Evolutionary conservation across 75 land plant species (phyloP), one percentile per base, ranked within the genome.

Genomic region (Pinus taeda): DNA sequence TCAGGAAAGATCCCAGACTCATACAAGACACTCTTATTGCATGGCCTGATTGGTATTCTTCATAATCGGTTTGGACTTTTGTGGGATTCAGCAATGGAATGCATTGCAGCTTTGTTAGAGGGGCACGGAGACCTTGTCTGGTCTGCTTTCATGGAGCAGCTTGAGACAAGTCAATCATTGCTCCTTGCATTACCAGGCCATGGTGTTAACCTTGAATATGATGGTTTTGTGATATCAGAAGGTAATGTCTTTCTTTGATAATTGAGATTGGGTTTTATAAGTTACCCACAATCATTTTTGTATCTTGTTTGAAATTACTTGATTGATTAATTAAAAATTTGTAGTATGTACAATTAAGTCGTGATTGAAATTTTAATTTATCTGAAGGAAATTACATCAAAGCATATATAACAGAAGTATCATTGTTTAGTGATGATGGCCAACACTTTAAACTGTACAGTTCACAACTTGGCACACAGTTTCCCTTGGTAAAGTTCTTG

Each of bases 31-130:
- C 69, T 88, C 69, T 77, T 88, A 17, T 77, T 90, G 56, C 83
- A 88, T 82, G 90, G 86, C 26, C 76, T 92, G 64, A 71, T 93
- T 82, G 98, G 98, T 29, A 80, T 96, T 30, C 78, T 96, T 37
- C 81, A 89, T 60, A 97, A 91, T 61, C 90, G 90, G 18, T 91
- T 97, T 81, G 67, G 77, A 20, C 71, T 78, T 79, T 62, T 94
- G 58, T 90, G 90, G 93, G 80, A 87, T 36, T 77, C 93, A 60
- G 90, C 90, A 22, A 69, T 84, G 33, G 91, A 94, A 24, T 89
- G 92, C 70, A 85, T 97, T 18, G 78, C 87, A 63, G 78, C 74
- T 60, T 57, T 94, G 71, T 42, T 94, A 17, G 81, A 81, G 11
- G 74, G 79, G 13, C 74, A 85, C 62, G 59, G 58, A 57, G 60